phyloP scores from a whole-genome alignment of 2,329 filamentous ascomycete genomes.

The Fusarium foetens region DNA sequence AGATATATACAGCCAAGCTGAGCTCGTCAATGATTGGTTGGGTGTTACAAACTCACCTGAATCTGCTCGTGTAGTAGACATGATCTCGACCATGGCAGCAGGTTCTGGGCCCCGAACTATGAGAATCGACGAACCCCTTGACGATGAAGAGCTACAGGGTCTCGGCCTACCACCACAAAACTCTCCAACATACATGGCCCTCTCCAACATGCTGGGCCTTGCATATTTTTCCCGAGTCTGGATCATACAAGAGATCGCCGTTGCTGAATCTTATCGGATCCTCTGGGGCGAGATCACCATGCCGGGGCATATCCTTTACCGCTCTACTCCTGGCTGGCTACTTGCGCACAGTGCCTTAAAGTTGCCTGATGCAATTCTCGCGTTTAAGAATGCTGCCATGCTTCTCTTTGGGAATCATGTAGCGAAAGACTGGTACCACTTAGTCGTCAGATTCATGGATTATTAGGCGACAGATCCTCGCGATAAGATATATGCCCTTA shows the following conservation, averaged over 20 bases:
- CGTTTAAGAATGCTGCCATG: no score
- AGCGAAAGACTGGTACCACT: neutral
- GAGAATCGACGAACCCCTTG: fast-evolving
- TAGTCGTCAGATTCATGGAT: fast-evolving
- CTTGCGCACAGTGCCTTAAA: no score
- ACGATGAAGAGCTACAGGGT: neutral
- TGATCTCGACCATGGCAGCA: neutral
- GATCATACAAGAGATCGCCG: neutral
- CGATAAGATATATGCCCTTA: neutral
- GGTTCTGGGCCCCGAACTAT: fast-evolving
- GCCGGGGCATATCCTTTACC: fast-evolving
- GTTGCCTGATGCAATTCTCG: no score
- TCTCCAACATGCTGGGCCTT: neutral
- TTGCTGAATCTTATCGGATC: neutral
- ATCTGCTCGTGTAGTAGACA: neutral
- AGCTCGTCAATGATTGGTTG: neutral
- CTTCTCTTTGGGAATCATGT: fast-evolving
- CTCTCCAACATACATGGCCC: no score
- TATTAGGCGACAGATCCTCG: neutral
- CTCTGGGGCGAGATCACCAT: neutral
- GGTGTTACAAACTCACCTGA: neutral
- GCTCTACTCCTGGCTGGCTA: fast-evolving
- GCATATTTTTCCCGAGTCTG: neutral
- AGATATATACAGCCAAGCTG: neutral
- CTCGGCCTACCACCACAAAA: neutral